Percentiles rank a stretch among this genome's conserved stretches.
These are phyloP conservation scores for Oryza coarctata DNA, from an alignment of 176 grass and related monocot species.

Conservation along the genomic window DNA sequence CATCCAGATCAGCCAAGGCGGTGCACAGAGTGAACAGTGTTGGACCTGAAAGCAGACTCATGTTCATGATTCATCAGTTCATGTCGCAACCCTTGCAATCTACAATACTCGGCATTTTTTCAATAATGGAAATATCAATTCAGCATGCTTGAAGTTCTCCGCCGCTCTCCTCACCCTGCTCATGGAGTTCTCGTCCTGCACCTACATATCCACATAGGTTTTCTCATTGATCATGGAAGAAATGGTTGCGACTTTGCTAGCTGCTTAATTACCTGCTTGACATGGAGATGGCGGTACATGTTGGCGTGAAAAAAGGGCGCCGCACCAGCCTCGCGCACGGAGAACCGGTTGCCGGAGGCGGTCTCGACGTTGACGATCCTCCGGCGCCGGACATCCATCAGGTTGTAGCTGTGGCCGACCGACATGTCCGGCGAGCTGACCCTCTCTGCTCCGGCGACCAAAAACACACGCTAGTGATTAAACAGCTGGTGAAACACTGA, in stretches of 20 bases:
- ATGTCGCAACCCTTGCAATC: neutral
- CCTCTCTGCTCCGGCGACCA: conserved; percentile 40
- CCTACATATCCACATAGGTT: conserved; percentile 19
- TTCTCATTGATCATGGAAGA: neutral
- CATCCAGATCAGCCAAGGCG: conserved; percentile 71
- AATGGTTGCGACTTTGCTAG: neutral
- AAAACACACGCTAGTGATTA: neutral
- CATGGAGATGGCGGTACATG: conserved; percentile 74
- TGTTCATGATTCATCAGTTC: conserved; percentile 6
- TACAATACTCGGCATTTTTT: neutral
- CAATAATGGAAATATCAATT: no score
- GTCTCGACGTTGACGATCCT: conserved; percentile 82
- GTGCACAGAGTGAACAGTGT: conserved; percentile 68
- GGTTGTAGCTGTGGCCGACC: conserved; percentile 83
- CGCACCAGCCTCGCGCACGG: conserved; percentile 48
- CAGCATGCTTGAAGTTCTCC: neutral
- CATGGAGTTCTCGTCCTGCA: conserved; percentile 75
- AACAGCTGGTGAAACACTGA: neutral
- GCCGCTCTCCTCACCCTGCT: conserved; percentile 64
- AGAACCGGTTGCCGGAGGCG: conserved; percentile 51
- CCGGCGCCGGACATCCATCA: conserved; percentile 59
- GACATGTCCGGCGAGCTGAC: conserved; percentile 53
- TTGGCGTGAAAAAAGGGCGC: conserved; percentile 82
- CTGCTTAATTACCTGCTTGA: conserved; percentile 61
- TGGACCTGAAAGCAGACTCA: conserved; percentile 56